Evolutionary conservation across 2,329 filamentous ascomycete genomes (phyloP), one percentile per base, ranked within the genome.

Genomic region (Cordyceps javanica): DNA sequence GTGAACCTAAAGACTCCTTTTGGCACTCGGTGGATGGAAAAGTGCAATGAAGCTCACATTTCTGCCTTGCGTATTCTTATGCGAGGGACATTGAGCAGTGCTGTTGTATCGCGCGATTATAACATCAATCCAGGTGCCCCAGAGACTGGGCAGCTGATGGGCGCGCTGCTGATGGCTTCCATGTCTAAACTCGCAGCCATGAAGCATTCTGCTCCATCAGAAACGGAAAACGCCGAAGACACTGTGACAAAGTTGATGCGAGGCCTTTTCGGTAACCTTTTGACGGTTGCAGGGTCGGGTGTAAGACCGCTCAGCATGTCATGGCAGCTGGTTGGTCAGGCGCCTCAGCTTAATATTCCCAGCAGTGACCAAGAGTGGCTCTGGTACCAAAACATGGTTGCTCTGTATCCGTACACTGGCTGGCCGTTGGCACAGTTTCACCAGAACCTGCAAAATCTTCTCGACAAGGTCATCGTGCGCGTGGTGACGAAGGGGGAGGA

Each of bases 1-100:
- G 60, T 62, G n/a, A 59, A 62, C 38, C 57, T 61, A 5, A 48
- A 60, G 44, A 61, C 52, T 16, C 61, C 61, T 2, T 62, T 60
- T 42, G 39, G n/a, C 1, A 49, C 55, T 2, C 41, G 60, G 25
- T 62, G 61, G 61, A 59, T 61, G 52, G 61, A 62, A n/a, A 62
- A 62, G 52, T 61, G 61, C 52, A 62, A 62, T 42, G 61, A 62
- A 5, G 26, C 55, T 23, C 61, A 62, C 28, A 62, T 62, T 56
- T 50, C 61, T 3, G 58, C 61, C 9, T 23, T 62, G 42, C 54
- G 61, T n/a, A 62, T 62, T 21, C 56, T 62, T 11, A 60, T 60
- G 58, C 59, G 61, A 28, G 48, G 49, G 28, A 62, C 60, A 45
- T 50, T 62, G 21, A 62, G 61, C 46, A 30, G 55, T 16, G 61